Percentiles rank a stretch among this genome's conserved stretches.
phyloP scores from a whole-genome alignment of 306 rosid genomes.

The Dalbergia cultrata region DNA sequence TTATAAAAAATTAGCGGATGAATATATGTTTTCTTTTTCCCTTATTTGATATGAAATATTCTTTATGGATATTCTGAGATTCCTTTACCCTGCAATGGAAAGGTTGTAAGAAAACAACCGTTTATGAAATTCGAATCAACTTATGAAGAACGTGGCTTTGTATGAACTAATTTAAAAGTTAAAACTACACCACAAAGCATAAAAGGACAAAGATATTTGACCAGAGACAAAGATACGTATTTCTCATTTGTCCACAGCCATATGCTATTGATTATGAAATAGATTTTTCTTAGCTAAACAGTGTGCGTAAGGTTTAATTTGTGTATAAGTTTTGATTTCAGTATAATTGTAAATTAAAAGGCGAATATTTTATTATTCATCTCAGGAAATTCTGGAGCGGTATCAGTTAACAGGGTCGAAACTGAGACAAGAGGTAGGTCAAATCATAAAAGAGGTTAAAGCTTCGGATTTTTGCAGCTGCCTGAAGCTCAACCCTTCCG shows the following conservation, averaged over 20 bases:
- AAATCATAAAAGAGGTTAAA: conserved; percentile 51
- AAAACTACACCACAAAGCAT: neutral
- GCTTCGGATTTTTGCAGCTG: conserved; percentile 54
- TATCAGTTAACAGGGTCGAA: conserved; percentile 46
- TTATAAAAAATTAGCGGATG: neutral
- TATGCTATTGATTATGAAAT: conserved; percentile 16
- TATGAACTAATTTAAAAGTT: neutral
- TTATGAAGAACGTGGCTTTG: conserved; percentile 8
- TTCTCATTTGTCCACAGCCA: conserved; percentile 17
- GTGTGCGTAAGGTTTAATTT: neutral
- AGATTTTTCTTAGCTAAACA: neutral
- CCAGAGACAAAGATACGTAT: neutral
- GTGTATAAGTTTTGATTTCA: neutral
- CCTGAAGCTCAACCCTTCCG: conserved; percentile 35
- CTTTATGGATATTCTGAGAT: neutral
- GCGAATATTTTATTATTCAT: neutral
- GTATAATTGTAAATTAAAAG: neutral
- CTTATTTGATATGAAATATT: conserved; percentile 1
- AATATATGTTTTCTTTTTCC: conserved; percentile 1
- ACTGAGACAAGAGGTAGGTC: conserved; percentile 56
- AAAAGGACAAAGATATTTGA: conserved; percentile 3
- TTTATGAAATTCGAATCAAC: neutral
- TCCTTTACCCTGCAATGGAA: neutral
- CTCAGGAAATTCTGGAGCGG: conserved; percentile 69
- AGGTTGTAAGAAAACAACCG: neutral